Evolutionary conservation across 148 eudicot species (phyloP), one percentile per base, ranked within the genome.

Genomic region (Polygonum maritimum): DNA sequence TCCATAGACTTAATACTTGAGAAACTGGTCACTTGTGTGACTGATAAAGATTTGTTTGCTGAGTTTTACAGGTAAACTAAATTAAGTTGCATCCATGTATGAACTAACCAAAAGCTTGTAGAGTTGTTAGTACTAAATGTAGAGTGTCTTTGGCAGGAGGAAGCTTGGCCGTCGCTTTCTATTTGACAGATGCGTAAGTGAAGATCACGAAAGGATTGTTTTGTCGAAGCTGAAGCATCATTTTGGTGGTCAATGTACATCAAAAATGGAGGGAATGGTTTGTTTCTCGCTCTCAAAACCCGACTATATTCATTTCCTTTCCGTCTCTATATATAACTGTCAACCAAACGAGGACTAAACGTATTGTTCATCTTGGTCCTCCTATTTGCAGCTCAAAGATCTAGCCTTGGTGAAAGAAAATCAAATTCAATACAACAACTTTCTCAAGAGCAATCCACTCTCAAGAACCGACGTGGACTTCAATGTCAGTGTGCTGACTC

Each of bases 191-290:
- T 86, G 96, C 83, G 96, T 92, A n/a, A 91, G 87, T 84, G 93
- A 91, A 78, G 93, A 91, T 83, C 96, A 91, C 57, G 96, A 91
- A 82, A 89, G 96, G 79, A 91, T 91, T 83, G 87, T 91, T 44
- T 80, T 91, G 55, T 87, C 96, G 41, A 91, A 89, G 74, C 81
- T 91, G 84, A 91, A 91, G 90, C 96, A 91, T 76, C 96, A 91
- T 57, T 91, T 93, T 70, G 96, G 96, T 75, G 93, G 91, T 74
- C 96, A 91, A 76, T 91, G 89, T 73, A 91, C 96, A 13, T 91
- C 96, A 67, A 91, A 91, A 82, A 91, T 91, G 96, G 96, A 91
- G 85, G 96, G 96, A 4, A 91, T 91, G 96, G 96, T 89, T 62
- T 33, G 82, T 62, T 5, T 40, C 47, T 81, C 48, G 10, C 48